These are phyloP conservation scores for Pezicula neosporulosa DNA, from an alignment of 2,329 filamentous ascomycete species.

Conservation along the genomic window DNA sequence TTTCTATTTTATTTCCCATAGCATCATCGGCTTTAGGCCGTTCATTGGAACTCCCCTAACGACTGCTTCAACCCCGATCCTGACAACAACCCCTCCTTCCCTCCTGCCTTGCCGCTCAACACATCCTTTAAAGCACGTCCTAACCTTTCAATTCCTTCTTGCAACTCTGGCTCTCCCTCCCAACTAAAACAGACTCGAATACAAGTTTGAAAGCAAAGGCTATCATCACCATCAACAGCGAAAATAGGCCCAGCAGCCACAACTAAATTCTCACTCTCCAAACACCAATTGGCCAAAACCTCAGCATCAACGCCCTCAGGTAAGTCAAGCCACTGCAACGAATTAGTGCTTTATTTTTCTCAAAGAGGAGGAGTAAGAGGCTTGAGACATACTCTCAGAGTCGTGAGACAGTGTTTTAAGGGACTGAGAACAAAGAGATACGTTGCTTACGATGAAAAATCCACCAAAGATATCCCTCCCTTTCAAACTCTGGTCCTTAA, in stretches of 20 bases:
- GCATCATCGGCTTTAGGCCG: background rate
- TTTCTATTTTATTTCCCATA: background rate
- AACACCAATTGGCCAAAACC: slow-evolving; percentile 53
- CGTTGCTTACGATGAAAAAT: slow-evolving; percentile 84
- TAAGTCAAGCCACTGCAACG: slow-evolving; percentile 75
- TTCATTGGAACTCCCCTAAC: slow-evolving; percentile 17
- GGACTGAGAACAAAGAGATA: too few relatives aligned
- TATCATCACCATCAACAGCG: slow-evolving; percentile 57
- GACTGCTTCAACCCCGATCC: slow-evolving; percentile 7
- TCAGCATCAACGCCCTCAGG: slow-evolving; percentile 48
- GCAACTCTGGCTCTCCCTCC: slow-evolving; percentile 62
- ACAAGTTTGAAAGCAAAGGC: slow-evolving; percentile 52
- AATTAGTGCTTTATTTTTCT: too few relatives aligned
- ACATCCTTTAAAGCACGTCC: slow-evolving; percentile 39
- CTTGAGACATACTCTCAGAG: too few relatives aligned
- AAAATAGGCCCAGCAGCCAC: slow-evolving; percentile 70
- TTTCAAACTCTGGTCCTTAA: slow-evolving; percentile 36
- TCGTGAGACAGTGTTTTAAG: too few relatives aligned
- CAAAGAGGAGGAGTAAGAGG: too few relatives aligned
- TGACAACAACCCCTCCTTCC: background rate
- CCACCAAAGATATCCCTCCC: slow-evolving; percentile 61
- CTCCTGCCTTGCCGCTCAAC: slow-evolving; percentile 2
- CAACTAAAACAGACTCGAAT: slow-evolving; percentile 71
- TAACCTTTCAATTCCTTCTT: slow-evolving; percentile 65
- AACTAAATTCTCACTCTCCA: slow-evolving; percentile 60